These are phyloP conservation scores for Trichosporon sp. DNA, from an alignment of 1,284 basidiomycete species.

Conservation along the genomic window DNA sequence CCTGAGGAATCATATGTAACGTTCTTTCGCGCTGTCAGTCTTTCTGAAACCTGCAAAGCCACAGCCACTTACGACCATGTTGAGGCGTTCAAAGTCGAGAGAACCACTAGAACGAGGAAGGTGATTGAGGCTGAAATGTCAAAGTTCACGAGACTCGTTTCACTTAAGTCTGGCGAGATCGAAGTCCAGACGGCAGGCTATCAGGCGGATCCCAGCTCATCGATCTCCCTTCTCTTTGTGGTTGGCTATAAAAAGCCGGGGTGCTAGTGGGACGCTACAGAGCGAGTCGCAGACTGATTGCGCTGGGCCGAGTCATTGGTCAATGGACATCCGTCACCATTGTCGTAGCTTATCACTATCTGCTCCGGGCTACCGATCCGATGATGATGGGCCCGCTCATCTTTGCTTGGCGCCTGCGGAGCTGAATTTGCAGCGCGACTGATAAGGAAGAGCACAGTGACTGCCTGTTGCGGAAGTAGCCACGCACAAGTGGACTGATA, in stretches of 20 bases:
- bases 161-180: neutral
- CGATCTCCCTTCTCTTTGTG: neutral
- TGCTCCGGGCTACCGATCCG: neutral
- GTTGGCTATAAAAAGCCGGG: neutral
- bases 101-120: neutral
- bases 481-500: neutral
- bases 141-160: neutral
- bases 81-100: neutral
- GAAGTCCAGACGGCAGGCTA: neutral
- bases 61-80: neutral
- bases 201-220: neutral
- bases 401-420: neutral
- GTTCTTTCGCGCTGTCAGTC: constrained; percentile 21
- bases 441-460: neutral
- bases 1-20: constrained; percentile 39
- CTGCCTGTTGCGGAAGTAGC: neutral
- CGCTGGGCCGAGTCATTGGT: neutral
- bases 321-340: neutral
- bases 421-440: neutral
- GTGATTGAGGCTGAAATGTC: neutral
- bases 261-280: neutral
- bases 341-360: neutral
- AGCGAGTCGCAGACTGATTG: neutral
- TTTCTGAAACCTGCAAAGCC: neutral
- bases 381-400: neutral